These are phyloP conservation scores for Saturnispora sanitii DNA, from an alignment of 805 yeast species.

Conservation along the genomic window DNA sequence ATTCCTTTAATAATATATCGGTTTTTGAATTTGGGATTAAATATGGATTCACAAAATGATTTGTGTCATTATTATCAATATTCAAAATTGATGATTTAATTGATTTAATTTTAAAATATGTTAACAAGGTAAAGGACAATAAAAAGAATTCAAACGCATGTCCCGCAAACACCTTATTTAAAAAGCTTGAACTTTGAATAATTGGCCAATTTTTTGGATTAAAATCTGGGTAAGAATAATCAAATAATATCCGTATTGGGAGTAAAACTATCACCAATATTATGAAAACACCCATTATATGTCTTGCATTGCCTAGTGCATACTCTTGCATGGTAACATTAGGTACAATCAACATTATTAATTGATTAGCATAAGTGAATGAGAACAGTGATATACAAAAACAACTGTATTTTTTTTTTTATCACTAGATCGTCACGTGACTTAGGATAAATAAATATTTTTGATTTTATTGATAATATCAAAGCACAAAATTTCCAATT, in stretches of 20 bases:
- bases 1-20: slow-evolving; percentile 2
- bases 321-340: slow-evolving; percentile 1
- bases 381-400: neutral
- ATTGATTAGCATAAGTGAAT: neutral
- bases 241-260: slow-evolving; percentile 9
- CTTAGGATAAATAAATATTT: neutral
- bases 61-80: neutral
- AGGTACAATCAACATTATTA: slow-evolving; percentile 5
- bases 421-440: neutral
- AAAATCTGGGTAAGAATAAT: slow-evolving; percentile 10
- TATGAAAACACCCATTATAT: slow-evolving; percentile 2
- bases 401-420: neutral
- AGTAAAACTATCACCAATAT: slow-evolving; percentile 1
- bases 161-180: slow-evolving; percentile 24
- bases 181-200: slow-evolving; percentile 18
- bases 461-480: neutral
- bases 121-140: slow-evolving; percentile 8
- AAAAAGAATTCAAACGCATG: slow-evolving; percentile 23
- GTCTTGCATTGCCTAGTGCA: neutral
- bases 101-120: slow-evolving; percentile 5
- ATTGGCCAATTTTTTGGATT: slow-evolving; percentile 12
- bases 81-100: slow-evolving; percentile 1
- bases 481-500: neutral
- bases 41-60: neutral
- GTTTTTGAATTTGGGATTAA: slow-evolving; percentile 4